phyloP scores from a whole-genome alignment of 805 yeast genomes.

The Vanderwaltozyma verrucispora region DNA sequence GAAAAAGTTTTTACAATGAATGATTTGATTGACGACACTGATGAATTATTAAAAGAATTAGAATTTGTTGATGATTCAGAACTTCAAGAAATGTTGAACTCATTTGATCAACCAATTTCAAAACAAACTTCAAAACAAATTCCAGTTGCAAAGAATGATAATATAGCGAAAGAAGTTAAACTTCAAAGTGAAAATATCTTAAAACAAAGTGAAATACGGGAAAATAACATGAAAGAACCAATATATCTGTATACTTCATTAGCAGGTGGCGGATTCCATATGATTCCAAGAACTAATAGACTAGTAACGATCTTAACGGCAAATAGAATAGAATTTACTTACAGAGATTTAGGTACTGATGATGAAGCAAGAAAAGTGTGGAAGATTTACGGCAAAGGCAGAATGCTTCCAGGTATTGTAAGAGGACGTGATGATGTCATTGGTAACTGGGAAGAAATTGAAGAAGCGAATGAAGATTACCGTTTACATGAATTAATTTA shows the following conservation, averaged over 20 bases:
- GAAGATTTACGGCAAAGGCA: conserved; percentile 65
- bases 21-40: conserved; percentile 23
- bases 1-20: conserved; percentile 2
- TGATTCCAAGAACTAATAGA: conserved; percentile 67
- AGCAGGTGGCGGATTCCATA: conserved; percentile 76
- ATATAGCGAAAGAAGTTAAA: background rate
- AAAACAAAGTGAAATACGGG: conserved; percentile 11
- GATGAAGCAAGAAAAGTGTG: conserved; percentile 77
- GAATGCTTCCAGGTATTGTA: conserved; percentile 74
- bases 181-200: conserved; percentile 1
- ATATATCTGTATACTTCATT: conserved; percentile 74
- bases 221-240: conserved; percentile 39
- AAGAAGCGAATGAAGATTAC: conserved; percentile 77
- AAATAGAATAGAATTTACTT: conserved; percentile 53
- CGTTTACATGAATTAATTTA: conserved; percentile 52
- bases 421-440: conserved; percentile 72
- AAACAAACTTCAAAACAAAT: background rate
- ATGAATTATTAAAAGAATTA: conserved; percentile 22
- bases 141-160: background rate
- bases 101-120: conserved; percentile 6
- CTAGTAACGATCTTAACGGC: conserved; percentile 66
- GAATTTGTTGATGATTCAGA: conserved; percentile 19
- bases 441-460: conserved; percentile 79
- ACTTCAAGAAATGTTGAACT: conserved; percentile 9
- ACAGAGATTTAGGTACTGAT: conserved; percentile 79